These are phyloP conservation scores for Penstemon barbatus DNA, from an alignment of 257 asterid genomes.

Conservation along the genomic window DNA sequence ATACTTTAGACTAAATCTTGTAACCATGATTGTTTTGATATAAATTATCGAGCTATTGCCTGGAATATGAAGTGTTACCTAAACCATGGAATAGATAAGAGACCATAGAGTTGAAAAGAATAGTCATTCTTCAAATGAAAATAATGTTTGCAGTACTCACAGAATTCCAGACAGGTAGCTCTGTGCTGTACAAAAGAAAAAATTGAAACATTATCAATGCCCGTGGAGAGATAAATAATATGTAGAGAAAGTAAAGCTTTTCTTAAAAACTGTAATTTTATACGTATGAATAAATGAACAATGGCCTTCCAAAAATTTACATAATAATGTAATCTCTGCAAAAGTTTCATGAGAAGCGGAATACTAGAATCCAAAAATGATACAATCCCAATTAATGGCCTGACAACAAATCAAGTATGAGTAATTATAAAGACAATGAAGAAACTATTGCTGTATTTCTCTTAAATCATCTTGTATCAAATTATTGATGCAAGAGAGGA, in stretches of 20 bases:
- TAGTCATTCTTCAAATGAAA: slow-evolving; percentile 17
- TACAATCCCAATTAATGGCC: too few relatives aligned
- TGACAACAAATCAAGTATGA: too few relatives aligned
- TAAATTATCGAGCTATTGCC: slow-evolving; percentile 5
- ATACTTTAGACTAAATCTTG: neutral
- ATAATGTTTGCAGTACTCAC: slow-evolving; percentile 60
- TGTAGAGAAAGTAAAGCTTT: slow-evolving; percentile 2
- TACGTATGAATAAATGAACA: neutral
- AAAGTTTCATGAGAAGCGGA: neutral
- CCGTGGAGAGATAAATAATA: slow-evolving; percentile 13
- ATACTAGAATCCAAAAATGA: too few relatives aligned
- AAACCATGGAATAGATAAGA: neutral
- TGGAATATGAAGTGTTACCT: neutral
- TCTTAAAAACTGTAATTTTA: slow-evolving; percentile 10
- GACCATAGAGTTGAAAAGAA: slow-evolving; percentile 18
- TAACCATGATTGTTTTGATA: neutral
- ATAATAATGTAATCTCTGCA: neutral
- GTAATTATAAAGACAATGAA: too few relatives aligned
- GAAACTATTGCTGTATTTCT: too few relatives aligned
- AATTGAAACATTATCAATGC: slow-evolving; percentile 31
- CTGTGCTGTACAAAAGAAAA: slow-evolving; percentile 58
- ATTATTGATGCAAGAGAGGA: too few relatives aligned
- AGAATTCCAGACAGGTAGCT: slow-evolving; percentile 88
- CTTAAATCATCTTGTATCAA: too few relatives aligned
- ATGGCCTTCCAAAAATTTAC: slow-evolving; percentile 1